Evolutionary conservation across 148 eudicot species (phyloP), one percentile per base, ranked within the genome.

Genomic region (Polygonum maritimum): DNA sequence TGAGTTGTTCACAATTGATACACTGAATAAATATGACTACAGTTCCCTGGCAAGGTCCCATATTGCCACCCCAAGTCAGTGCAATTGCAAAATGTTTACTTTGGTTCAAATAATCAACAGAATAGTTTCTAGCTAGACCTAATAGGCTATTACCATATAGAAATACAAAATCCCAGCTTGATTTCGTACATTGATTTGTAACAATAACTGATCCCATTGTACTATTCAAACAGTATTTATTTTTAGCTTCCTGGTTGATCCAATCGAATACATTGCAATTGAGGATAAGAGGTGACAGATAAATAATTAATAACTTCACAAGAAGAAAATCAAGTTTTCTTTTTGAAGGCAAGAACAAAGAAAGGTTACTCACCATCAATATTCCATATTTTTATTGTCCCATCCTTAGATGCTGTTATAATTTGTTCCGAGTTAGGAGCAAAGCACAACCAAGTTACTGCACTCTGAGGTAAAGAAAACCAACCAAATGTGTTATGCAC

Each of bases 401-500:
- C 99, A 80, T 96, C 99, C 88, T 92, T 96, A 48, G 99, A 96
- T 78, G 95, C 91, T 33, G 99, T 96, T 79, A 96, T 88, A 65
- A 96, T 77, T 82, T 91, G 87, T 78, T 96, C 98, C 18, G 99
- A 96, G 84, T 91, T 81, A 49, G 98, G 95, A 81, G 88, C 54
- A 75, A 92, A 96, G 90, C 97, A 91, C 81, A 96, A 76, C 91
- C 99, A 92, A 38, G 98, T 96, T 40, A 96, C 99, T 15, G 99
- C 99, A 89, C 98, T 92, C 99, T 96, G 87, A 16, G 44, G 19
- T 16, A 65, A 35, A 60, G 41, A 38, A 67, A 65, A 67, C 36
- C 19, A 38, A 11, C 44, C 3, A 31, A 67, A 65, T 36, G 13
- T 3, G 0, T 12, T 67, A 67, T 67, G 60, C 60, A 6, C 47